phyloP scores from a whole-genome alignment of 2,329 filamentous ascomycete genomes.

The Ceratocystis lukuohia region DNA sequence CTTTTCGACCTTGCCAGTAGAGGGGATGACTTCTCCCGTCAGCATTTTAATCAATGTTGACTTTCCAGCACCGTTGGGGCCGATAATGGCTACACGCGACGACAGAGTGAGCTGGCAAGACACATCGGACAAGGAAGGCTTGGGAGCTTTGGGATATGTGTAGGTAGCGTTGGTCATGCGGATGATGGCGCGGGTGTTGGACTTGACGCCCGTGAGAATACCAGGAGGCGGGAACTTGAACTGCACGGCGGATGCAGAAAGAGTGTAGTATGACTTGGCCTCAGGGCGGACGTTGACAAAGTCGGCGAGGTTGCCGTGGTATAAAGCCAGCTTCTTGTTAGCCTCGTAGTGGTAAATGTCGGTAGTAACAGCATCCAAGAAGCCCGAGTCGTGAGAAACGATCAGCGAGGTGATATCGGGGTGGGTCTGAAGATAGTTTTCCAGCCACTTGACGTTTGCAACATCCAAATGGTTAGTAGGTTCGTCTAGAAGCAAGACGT shows the following conservation, averaged over 20 bases:
- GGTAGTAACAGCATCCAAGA: constrained; percentile 93
- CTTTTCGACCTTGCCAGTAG: constrained; percentile 81
- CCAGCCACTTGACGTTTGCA: constrained; percentile 87
- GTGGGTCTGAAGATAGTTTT: constrained; percentile 90
- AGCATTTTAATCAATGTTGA: constrained; percentile 96
- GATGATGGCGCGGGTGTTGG: constrained; percentile 81
- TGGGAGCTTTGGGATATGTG: constrained; percentile 79
- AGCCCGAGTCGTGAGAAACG: constrained; percentile 95
- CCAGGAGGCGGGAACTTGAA: constrained; percentile 98
- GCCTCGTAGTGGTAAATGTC: constrained; percentile 98
- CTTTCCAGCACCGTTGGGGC: constrained; percentile 94
- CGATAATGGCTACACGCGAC: constrained; percentile 89
- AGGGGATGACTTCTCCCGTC: constrained; percentile 80
- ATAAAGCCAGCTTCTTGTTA: constrained; percentile 81
- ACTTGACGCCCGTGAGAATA: constrained; percentile 91
- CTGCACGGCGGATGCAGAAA: constrained; percentile 74
- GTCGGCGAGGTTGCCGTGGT: constrained; percentile 66
- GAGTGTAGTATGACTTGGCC: constrained; percentile 94
- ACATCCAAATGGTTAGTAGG: constrained; percentile 98
- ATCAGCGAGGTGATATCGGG: constrained; percentile 94
- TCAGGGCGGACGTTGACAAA: constrained; percentile 88
- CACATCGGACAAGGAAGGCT: constrained; percentile 77
- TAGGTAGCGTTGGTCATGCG: constrained; percentile 86
- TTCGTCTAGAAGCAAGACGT: constrained; percentile 92
- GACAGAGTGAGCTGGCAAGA: constrained; percentile 80